Base-by-base conservation (phyloP, 2,329 filamentous ascomycete genomes). In the Ophiocordyceps camponoti-saundersi region DNA sequence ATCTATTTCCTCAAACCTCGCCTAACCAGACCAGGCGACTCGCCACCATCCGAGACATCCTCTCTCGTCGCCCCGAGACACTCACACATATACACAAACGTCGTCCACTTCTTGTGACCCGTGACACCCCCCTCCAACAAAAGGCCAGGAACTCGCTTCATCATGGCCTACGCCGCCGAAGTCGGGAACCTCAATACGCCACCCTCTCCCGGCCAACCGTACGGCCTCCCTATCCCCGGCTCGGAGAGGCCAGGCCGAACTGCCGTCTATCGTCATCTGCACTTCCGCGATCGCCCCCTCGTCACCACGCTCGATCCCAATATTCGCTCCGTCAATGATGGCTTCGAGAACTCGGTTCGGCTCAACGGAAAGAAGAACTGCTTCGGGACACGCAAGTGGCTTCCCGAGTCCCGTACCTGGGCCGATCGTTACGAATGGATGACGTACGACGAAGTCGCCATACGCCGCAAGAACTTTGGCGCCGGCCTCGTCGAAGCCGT, bases 401-500 rank as follows among this genome's bases (percentile, higher is more conserved):
- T 94, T 62, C 64, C 82, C 3, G 66, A 65, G 36, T 85, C 79
- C 44, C 82, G 88, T 67, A 73, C 75, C 2, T 95, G 77, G 65
- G 73, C 75, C 51, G 79, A 82, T 49, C 77, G 77, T 53, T 98
- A 84, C 60, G 72, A 80, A 49, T 96, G 89, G 88, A 67, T 89
- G 55, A 85, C 81, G 49, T 96, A 94, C 58, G 73, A 71, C 56
- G 79, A 92, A 50, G 75, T 90, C n/a, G 80, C 82, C 50, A 73
- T 77, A 66, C 77, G 89, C 59, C 79, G 85, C 59, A 83, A 82
- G 59, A 85, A 92, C 61, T 76, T 95, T 54, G 92, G 92, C 52
- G 83, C 82, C 39, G 92, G 90, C 49, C 65, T 96, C 44, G 80
- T 89, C 39, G 82, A 92, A 63, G 66, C 96, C 53, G 85, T 94